phyloP scores from a whole-genome alignment of 2,329 filamentous ascomycete species.

The Catunica adiposa region DNA sequence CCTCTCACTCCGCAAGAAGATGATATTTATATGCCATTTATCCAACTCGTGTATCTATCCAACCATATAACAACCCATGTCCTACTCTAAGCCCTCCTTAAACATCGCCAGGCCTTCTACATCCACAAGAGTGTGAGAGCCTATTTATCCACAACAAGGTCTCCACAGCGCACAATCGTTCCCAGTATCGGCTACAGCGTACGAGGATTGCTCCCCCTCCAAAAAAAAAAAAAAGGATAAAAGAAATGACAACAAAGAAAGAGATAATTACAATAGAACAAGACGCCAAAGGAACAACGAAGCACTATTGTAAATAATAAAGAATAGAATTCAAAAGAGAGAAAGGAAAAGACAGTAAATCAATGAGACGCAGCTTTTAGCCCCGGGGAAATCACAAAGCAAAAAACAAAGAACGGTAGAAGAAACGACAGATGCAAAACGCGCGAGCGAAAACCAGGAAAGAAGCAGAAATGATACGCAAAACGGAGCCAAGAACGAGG shows the following conservation, averaged over 20 bases:
- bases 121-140: neutral
- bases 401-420: neutral
- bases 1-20: too few species aligned
- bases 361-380: neutral
- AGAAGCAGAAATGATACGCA: neutral
- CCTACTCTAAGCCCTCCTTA: too few species aligned
- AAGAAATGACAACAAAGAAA: neutral
- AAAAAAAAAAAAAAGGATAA: neutral
- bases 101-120: neutral
- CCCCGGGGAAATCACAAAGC: neutral
- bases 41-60: too few species aligned
- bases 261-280: too few species aligned
- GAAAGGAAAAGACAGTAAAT: neutral
- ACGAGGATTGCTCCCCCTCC: neutral
- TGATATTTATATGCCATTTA: too few species aligned
- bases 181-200: neutral
- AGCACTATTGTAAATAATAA: neutral
- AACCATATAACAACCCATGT: too few species aligned
- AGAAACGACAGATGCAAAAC: slow-evolving; percentile 2
- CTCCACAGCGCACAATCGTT: neutral
- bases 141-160: neutral
- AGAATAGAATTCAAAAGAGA: neutral
- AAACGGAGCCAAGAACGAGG: neutral
- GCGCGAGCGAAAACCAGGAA: neutral
- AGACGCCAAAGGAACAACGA: too few species aligned